phyloP scores from a whole-genome alignment of 2,329 filamentous ascomycete genomes.

The Fusarium sarcochroum region DNA sequence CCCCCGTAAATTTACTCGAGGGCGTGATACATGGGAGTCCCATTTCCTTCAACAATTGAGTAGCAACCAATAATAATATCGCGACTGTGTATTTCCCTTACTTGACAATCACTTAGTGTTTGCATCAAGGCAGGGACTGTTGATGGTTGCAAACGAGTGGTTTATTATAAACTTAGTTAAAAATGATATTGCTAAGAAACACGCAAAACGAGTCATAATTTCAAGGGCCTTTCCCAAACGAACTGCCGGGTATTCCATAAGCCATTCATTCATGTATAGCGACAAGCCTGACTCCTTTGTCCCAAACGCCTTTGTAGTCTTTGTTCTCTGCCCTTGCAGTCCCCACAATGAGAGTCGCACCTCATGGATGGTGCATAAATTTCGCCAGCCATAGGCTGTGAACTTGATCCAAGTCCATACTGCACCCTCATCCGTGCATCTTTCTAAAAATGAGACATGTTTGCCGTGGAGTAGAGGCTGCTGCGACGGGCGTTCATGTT shows the following conservation, averaged over 20 bases:
- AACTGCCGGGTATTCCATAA: constrained; percentile 44
- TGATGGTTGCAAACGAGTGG: constrained; percentile 3
- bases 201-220: constrained; percentile 12
- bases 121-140: not conserved
- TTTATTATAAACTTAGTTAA: constrained; percentile 8
- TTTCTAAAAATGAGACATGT: constrained; percentile 63
- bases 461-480: constrained; percentile 65
- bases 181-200: not conserved
- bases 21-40: too few species aligned
- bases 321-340: not conserved
- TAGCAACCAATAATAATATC: too few species aligned
- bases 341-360: not conserved
- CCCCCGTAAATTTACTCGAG: too few species aligned
- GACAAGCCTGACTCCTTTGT: constrained; percentile 27
- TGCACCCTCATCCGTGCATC: not conserved
- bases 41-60: too few species aligned
- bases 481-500: constrained; percentile 60
- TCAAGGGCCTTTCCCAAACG: constrained; percentile 17
- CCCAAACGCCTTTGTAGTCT: constrained; percentile 32
- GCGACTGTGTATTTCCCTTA: too few species aligned
- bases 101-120: too few species aligned
- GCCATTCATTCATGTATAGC: constrained; percentile 9
- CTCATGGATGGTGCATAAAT: not conserved
- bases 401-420: not conserved
- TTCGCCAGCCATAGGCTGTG: not conserved